These are phyloP conservation scores for Fagopyrum tataricum DNA, from an alignment of 148 eudicot genomes.

Conservation along the genomic window DNA sequence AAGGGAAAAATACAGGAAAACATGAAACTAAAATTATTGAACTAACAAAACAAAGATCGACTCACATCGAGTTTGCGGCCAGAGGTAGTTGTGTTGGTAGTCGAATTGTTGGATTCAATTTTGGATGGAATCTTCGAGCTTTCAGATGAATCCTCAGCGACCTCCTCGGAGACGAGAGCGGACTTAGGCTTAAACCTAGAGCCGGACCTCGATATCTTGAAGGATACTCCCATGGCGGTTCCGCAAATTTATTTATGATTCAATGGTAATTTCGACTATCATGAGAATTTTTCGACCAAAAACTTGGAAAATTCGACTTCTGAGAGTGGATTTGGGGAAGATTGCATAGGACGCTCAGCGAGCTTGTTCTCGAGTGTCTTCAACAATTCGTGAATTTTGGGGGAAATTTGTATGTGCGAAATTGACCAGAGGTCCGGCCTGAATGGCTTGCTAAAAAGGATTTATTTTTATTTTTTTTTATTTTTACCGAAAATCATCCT, in stretches of 20 bases:
- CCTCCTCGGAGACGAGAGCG: conserved; percentile 19
- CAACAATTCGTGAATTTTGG: neutral
- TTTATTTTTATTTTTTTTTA: too few species aligned
- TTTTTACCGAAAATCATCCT: too few species aligned
- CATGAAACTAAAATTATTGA: neutral
- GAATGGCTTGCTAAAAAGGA: too few species aligned
- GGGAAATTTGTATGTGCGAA: neutral
- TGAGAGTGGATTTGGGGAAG: neutral
- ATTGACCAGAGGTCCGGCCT: too few species aligned
- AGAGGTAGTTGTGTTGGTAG: conserved; percentile 12
- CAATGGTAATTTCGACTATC: neutral
- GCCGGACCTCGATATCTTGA: conserved; percentile 70
- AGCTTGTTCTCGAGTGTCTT: neutral
- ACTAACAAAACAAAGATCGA: neutral
- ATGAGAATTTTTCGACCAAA: neutral
- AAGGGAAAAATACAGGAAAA: conserved; percentile 1
- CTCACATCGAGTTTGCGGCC: conserved; percentile 26
- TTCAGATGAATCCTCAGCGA: conserved; percentile 13
- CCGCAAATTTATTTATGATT: neutral
- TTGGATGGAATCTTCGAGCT: conserved; percentile 22
- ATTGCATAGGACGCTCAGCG: neutral
- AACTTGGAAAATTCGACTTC: neutral
- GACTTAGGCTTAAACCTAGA: conserved; percentile 51
- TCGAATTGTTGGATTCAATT: conserved; percentile 17
- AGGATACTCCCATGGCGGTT: conserved; percentile 65